Base-by-base conservation (phyloP, 2,329 filamentous ascomycete species). In the Coniosporium tulheliwenetii region DNA sequence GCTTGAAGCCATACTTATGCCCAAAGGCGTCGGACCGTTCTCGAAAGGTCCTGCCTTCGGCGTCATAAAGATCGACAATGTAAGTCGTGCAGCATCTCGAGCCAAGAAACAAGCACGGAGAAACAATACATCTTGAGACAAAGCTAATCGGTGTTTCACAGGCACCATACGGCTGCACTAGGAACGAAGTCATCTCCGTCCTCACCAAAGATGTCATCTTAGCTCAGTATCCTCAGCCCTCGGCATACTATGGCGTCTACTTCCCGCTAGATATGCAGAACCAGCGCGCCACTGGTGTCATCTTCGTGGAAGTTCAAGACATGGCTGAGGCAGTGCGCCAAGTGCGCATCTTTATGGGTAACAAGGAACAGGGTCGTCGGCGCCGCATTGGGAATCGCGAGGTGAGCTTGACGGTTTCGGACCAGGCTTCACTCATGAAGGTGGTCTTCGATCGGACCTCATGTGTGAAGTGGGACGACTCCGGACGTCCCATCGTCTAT, bases 181-280 rank as follows among this genome's bases (percentile, higher is more conserved):
- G 64, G 43, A 54, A 62, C 29, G 68, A 73, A 46, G 62, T 73
- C 30, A 48, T 60, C 14, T 63, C 65, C 39, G 63, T 67, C 47
- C 56, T 68, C 37, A 65, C 65, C 41, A 57, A 59, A 45, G 60
- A 64, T 31, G 55, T 57, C n/a, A 50, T 65, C 31, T 47, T 67
- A n/a, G 48, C 52, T 29, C 44, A 49, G 44, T 26, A 26, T 26
- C 53, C 54, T 5, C 32, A 30, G 5, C 50, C 51, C 16, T 48
- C 53, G 5, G 47, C 56, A 5, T 69, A 66, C 26, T 64, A 58
- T 36, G 58, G 67, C 0, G 58, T 72, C n/a, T 70, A 73, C 47
- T 69, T 74, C 45, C 67, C 73, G 42, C 73, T 74, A 69, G 70
- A 74, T 45, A 66, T 13, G 68, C 66, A 14, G 73, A 73, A 56